Evolutionary conservation across 345 rosid genomes (phyloP).

Genomic region (Toxicodendron radicans): DNA sequence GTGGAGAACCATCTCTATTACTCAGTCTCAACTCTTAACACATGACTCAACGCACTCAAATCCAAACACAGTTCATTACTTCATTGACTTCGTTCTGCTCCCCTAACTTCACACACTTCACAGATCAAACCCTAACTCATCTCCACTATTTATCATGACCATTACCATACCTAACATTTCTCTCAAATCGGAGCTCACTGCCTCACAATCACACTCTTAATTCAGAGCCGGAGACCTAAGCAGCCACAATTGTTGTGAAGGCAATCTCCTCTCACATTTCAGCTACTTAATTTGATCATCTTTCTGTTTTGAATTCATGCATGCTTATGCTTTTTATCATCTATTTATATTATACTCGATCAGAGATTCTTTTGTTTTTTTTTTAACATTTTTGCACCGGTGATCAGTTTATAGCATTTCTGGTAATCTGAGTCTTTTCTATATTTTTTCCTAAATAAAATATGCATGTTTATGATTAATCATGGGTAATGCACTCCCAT

Average conservation of each 20-base stretch:
- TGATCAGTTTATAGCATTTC: not conserved
- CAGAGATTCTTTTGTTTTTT: not conserved
- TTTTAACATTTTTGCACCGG: too few species aligned
- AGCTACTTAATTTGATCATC: not conserved
- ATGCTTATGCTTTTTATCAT: not conserved
- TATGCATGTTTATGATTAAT: too few species aligned
- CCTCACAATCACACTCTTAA: not conserved
- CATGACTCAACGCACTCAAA: not conserved
- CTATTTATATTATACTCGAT: not conserved
- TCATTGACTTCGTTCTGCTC: not conserved
- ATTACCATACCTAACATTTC: not conserved
- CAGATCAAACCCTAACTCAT: constrained; percentile 7
- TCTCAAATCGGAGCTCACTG: not conserved
- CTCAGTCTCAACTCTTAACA: not conserved
- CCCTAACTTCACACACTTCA: not conserved
- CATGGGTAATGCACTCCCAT: too few species aligned
- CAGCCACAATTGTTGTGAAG: not conserved
- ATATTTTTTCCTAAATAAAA: not conserved
- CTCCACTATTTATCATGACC: not conserved
- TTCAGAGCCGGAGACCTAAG: not conserved
- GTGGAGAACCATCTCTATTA: not conserved
- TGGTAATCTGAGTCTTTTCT: too few species aligned
- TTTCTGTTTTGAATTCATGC: not conserved
- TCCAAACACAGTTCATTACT: not conserved
- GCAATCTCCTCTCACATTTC: not conserved